phyloP scores from a whole-genome alignment of 805 yeast genomes.

The Lachancea mirantina region DNA sequence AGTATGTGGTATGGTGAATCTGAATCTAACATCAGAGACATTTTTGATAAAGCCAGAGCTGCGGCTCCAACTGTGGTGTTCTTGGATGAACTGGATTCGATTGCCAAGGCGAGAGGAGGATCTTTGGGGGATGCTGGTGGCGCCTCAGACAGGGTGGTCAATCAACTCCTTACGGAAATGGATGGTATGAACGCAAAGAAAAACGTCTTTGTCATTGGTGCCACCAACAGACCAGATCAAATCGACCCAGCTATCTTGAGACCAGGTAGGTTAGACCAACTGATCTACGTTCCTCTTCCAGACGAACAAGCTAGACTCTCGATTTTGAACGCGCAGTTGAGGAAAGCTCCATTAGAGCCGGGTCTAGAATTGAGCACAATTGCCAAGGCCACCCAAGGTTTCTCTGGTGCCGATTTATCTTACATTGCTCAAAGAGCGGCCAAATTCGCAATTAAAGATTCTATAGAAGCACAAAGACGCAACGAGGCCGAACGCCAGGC shows the following conservation, averaged over 20 bases:
- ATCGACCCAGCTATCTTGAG: conserved; percentile 97
- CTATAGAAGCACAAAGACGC: conserved; percentile 74
- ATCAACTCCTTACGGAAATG: conserved; percentile 95
- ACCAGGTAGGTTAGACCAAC: conserved; percentile 98
- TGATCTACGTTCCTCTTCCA: conserved; percentile 97
- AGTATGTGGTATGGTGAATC: conserved; percentile 99
- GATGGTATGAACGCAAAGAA: conserved; percentile 99
- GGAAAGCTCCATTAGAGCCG: conserved; percentile 98
- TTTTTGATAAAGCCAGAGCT: conserved; percentile 96
- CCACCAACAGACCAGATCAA: conserved; percentile 99
- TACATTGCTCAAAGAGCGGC: conserved; percentile 98
- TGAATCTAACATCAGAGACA: conserved; percentile 94
- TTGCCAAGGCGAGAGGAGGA: conserved; percentile 95
- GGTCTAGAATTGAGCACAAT: conserved; percentile 83
- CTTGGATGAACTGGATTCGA: conserved; percentile 95
- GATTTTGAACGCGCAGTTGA: conserved; percentile 88
- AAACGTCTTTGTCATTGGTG: conserved; percentile 98
- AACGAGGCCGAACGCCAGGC: conserved; percentile 29
- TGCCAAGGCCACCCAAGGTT: conserved; percentile 92
- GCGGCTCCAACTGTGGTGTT: conserved; percentile 99
- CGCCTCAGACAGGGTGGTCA: conserved; percentile 92
- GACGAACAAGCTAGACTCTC: conserved; percentile 92
- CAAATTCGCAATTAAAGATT: conserved; percentile 95
- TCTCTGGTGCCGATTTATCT: conserved; percentile 97
- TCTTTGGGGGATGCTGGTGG: conserved; percentile 92